Percentiles rank a stretch among this genome's conserved stretches.
Conservation (phyloP, 2,329 filamentous ascomycete genomes). For the Camptophora hylomeconis region DNA sequence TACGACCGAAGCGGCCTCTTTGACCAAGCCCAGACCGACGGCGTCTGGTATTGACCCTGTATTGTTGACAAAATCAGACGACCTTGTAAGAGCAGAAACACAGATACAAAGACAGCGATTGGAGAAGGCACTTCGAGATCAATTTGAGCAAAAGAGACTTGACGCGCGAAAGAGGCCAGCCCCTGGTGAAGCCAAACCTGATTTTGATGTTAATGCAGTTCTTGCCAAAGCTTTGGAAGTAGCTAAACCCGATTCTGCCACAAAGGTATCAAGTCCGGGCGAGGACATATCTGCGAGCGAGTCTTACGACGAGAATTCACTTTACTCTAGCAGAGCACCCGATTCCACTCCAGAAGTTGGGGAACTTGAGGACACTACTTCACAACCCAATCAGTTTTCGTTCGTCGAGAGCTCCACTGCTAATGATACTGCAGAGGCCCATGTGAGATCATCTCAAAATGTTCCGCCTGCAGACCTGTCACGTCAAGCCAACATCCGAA, state of each 20-base stretch:
- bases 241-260: constrained; percentile 55
- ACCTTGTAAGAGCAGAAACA: constrained; percentile 69
- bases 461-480: not conserved
- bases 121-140: constrained; percentile 64
- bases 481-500: not conserved
- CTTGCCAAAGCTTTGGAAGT: constrained; percentile 57
- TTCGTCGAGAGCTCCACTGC: too few relatives aligned
- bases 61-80: constrained; percentile 73
- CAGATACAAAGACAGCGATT: constrained; percentile 68
- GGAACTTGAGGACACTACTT: constrained; percentile 18
- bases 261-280: constrained; percentile 33
- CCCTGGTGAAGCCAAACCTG: constrained; percentile 41
- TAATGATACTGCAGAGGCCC: constrained; percentile 1
- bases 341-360: constrained; percentile 52
- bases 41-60: constrained; percentile 67
- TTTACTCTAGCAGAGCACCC: constrained; percentile 84
- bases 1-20: constrained; percentile 12
- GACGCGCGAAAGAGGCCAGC: constrained; percentile 36
- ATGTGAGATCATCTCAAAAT: too few relatives aligned
- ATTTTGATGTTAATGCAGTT: constrained; percentile 61
- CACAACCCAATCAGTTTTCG: too few relatives aligned
- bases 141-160: constrained; percentile 52
- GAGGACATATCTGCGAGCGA: constrained; percentile 49
- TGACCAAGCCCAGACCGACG: constrained; percentile 24
- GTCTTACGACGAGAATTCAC: constrained; percentile 80